A percentile compares a stretch with the other conserved stretches of the same genome.
Conservation (phyloP, 495 filamentous ascomycete genomes). For the Hyphodiscus hymeniophilus region DNA sequence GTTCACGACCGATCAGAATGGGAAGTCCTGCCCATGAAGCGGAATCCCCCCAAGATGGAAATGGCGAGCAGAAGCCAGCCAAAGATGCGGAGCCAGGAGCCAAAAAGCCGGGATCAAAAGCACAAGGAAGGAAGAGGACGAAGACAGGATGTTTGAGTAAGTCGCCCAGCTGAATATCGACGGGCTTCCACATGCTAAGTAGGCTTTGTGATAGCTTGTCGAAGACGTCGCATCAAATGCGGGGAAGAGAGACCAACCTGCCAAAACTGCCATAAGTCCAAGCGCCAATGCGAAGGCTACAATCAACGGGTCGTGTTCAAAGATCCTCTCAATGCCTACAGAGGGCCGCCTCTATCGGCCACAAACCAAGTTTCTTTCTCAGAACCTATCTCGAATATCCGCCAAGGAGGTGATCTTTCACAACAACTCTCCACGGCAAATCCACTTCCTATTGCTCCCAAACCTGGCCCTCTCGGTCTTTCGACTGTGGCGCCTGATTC, state of each 20-base stretch:
- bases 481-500: neutral
- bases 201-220: slow-evolving; percentile 56
- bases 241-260: slow-evolving; percentile 91
- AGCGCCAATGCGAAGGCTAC: slow-evolving; percentile 90
- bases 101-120: slow-evolving; percentile 20
- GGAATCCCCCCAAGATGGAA: neutral
- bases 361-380: slow-evolving; percentile 4
- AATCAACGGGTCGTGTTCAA: slow-evolving; percentile 91
- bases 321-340: slow-evolving; percentile 48
- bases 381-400: neutral
- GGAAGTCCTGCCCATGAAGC: neutral
- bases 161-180: slow-evolving; percentile 24
- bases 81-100: slow-evolving; percentile 5
- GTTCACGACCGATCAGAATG: neutral
- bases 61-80: neutral
- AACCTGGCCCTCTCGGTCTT: slow-evolving; percentile 1
- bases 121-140: slow-evolving; percentile 59
- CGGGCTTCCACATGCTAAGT: slow-evolving; percentile 1
- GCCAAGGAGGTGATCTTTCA: neutral
- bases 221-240: slow-evolving; percentile 93
- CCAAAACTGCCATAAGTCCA: slow-evolving; percentile 90
- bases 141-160: slow-evolving; percentile 95
- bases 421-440: neutral
- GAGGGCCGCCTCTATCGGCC: slow-evolving; percentile 14
- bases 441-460: slow-evolving; percentile 8